These are phyloP conservation scores for Arxiozyma bovina DNA, from an alignment of 1,139 yeast species.

Conservation along the genomic window DNA sequence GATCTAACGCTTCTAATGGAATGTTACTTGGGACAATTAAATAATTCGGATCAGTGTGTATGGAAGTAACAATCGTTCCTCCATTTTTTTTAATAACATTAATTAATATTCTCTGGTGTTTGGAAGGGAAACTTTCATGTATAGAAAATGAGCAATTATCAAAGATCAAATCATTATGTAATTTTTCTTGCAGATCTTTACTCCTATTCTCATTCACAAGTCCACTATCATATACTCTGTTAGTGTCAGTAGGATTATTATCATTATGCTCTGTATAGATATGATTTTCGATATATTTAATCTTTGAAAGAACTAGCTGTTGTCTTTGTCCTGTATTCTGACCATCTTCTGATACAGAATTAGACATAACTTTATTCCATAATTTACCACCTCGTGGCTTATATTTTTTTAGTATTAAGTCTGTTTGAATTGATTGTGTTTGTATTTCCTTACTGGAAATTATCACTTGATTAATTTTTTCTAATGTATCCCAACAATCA, in stretches of 20 bases:
- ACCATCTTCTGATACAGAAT: neutral
- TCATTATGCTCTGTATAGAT: neutral
- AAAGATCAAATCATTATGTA: constrained; percentile 7
- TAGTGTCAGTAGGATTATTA: neutral
- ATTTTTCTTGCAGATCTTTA: neutral
- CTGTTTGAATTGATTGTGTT: constrained; percentile 5
- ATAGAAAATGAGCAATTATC: constrained; percentile 12
- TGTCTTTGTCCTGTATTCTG: neutral
- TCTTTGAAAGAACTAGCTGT: neutral
- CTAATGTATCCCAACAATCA: constrained; percentile 41
- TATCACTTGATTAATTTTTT: neutral
- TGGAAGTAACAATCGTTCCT: constrained; percentile 11
- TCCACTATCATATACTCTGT: too few relatives aligned
- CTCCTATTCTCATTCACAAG: neutral
- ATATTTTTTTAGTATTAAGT: constrained; percentile 13
- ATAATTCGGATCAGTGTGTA: constrained; percentile 5
- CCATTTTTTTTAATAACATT: constrained; percentile 24
- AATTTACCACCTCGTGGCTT: constrained; percentile 21
- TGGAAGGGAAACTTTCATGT: constrained; percentile 13
- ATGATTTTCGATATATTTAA: neutral
- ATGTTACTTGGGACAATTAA: constrained; percentile 18
- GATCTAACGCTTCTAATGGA: constrained; percentile 12
- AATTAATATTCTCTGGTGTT: constrained; percentile 16
- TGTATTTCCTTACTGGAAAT: neutral
- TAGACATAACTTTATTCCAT: constrained; percentile 22